Evolutionary conservation across 192 early-diverging fungal species (phyloP).

Genomic region (Coemansia sp.): DNA sequence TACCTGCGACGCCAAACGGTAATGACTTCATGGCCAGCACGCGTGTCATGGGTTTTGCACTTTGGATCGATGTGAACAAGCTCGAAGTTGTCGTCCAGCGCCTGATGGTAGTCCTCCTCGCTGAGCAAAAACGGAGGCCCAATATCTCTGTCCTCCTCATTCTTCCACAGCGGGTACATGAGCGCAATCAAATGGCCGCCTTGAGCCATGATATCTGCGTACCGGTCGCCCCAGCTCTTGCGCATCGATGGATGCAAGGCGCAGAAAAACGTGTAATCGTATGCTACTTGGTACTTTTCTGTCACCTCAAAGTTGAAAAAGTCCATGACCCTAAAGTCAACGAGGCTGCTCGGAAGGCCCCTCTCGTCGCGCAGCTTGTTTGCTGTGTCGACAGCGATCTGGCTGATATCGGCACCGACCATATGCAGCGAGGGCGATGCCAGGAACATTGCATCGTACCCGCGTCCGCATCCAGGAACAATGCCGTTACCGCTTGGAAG

Average conservation of each 20-base stretch:
- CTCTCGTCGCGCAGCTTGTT: conserved; percentile 53
- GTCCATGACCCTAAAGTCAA: conserved; percentile 61
- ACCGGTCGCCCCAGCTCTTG: conserved; percentile 63
- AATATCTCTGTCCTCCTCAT: conserved; percentile 53
- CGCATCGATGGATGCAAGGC: conserved; percentile 68
- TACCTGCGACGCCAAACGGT: conserved; percentile 62
- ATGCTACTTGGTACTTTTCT: conserved; percentile 68
- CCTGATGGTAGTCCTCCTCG: conserved; percentile 61
- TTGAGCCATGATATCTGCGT: conserved; percentile 61
- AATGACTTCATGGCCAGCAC: conserved; percentile 63
- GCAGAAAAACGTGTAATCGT: conserved; percentile 89
- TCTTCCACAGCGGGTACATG: conserved; percentile 71
- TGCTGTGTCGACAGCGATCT: conserved; percentile 61
- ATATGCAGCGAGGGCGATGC: conserved; percentile 59
- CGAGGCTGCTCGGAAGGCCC: conserved; percentile 38
- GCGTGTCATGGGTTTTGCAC: conserved; percentile 58
- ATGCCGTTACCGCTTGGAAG: conserved; percentile 42
- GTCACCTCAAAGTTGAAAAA: conserved; percentile 71
- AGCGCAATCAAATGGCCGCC: conserved; percentile 72
- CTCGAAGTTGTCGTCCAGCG: conserved; percentile 62
- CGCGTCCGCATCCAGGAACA: conserved; percentile 54
- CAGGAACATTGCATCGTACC: conserved; percentile 77
- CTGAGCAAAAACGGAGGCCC: conserved; percentile 76
- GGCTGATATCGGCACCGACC: conserved; percentile 69
- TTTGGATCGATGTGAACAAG: conserved; percentile 59